phyloP scores from a whole-genome alignment of 768 basidiomycete species.

The Sutorius australiensis region DNA sequence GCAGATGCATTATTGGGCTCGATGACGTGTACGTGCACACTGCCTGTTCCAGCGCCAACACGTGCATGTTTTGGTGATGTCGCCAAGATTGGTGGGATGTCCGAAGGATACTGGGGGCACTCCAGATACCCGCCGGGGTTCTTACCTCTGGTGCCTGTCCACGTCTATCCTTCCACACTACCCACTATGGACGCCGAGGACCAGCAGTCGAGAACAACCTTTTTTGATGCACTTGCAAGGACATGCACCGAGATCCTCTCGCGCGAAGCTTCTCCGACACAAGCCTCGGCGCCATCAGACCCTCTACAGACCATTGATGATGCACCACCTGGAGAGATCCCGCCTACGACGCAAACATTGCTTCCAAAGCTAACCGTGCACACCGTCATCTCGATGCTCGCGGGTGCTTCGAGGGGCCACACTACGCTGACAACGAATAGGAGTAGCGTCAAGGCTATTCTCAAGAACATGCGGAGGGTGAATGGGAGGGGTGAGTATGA shows the following conservation, averaged over 20 bases:
- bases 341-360: slow-evolving; percentile 49
- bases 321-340: slow-evolving; percentile 36
- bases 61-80: not conserved
- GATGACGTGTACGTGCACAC: slow-evolving; percentile 4
- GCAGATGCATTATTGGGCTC: slow-evolving; percentile 56
- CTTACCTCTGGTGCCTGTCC: slow-evolving; percentile 58
- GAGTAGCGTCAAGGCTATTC: slow-evolving; percentile 69
- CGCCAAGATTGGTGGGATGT: not conserved
- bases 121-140: slow-evolving; percentile 56
- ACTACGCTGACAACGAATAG: slow-evolving; percentile 88
- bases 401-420: slow-evolving; percentile 66
- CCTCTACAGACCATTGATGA: not conserved
- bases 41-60: slow-evolving; percentile 7
- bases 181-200: slow-evolving; percentile 1
- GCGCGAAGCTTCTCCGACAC: slow-evolving; percentile 32
- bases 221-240: slow-evolving; percentile 46
- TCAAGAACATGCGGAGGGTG: slow-evolving; percentile 55
- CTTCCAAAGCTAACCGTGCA: slow-evolving; percentile 68
- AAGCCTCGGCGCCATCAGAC: not conserved
- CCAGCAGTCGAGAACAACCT: slow-evolving; percentile 15
- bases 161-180: slow-evolving; percentile 40
- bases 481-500: slow-evolving; percentile 5
- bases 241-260: slow-evolving; percentile 56
- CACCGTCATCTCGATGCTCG: slow-evolving; percentile 69
- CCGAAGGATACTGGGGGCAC: slow-evolving; percentile 50